phyloP scores from a whole-genome alignment of 345 rosid species.

The Laguncularia racemosa region DNA sequence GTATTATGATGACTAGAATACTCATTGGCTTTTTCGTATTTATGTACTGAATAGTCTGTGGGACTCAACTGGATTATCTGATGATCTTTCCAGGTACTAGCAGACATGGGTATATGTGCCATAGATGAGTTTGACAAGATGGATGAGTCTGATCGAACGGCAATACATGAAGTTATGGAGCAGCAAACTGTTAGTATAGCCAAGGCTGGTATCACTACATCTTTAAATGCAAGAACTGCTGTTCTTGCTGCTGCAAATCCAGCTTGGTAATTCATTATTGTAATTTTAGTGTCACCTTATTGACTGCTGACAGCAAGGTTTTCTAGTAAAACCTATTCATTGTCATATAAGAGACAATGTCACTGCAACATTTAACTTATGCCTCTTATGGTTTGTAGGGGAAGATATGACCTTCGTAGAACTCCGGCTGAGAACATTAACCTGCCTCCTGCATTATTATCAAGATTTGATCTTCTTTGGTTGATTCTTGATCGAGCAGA shows the following conservation, averaged over 20 bases:
- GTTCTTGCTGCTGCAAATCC: conserved; percentile 99
- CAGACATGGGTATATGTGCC: conserved; percentile 99
- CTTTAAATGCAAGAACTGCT: conserved; percentile 94
- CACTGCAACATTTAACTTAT: conserved; percentile 4
- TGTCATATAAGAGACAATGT: not conserved
- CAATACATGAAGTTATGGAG: conserved; percentile 98
- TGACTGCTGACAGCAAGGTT: not conserved
- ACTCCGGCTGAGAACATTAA: conserved; percentile 97
- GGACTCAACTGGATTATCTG: conserved; percentile 3
- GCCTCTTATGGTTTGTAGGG: conserved; percentile 48
- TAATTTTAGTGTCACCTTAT: not conserved
- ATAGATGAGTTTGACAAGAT: conserved; percentile 99
- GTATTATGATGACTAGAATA: no score
- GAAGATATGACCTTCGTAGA: conserved; percentile 87
- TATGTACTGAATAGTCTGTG: no score
- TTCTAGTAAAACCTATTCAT: not conserved
- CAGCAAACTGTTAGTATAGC: conserved; percentile 99
- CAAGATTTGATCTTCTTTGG: conserved; percentile 93
- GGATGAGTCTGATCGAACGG: conserved; percentile 98
- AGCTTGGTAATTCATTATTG: conserved; percentile 58
- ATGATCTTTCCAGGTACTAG: conserved; percentile 64
- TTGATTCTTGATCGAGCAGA: conserved; percentile 95
- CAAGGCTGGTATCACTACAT: conserved; percentile 97
- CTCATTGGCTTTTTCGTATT: no score
- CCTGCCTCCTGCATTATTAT: conserved; percentile 94